These are phyloP conservation scores for Yamadazyma takamatsuzukensis DNA, from an alignment of 805 yeast species.

Conservation along the genomic window DNA sequence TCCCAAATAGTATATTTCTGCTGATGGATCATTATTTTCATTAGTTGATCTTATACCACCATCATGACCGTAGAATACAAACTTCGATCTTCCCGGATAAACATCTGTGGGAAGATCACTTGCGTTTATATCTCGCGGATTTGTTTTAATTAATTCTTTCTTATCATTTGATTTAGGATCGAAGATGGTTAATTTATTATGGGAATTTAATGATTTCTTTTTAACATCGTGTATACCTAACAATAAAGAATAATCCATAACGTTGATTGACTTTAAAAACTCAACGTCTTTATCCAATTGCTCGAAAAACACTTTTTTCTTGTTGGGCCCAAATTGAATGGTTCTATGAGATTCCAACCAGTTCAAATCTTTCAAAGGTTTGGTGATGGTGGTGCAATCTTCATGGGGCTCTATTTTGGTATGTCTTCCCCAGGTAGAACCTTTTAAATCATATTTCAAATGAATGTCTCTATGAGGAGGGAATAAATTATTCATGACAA, in stretches of 20 bases:
- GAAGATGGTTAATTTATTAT: constrained; percentile 36
- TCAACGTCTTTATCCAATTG: constrained; percentile 77
- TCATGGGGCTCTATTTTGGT: constrained; percentile 35
- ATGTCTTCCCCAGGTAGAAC: constrained; percentile 80
- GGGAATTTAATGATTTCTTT: constrained; percentile 30
- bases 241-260: constrained; percentile 92
- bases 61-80: constrained; percentile 68
- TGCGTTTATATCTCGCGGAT: constrained; percentile 40
- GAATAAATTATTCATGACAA: constrained; percentile 95
- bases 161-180: constrained; percentile 40
- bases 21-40: constrained; percentile 54
- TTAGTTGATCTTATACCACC: constrained; percentile 83
- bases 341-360: constrained; percentile 69
- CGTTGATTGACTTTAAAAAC: constrained; percentile 68
- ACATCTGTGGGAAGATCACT: constrained; percentile 43
- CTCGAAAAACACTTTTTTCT: constrained; percentile 52
- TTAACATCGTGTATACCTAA: constrained; percentile 82
- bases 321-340: constrained; percentile 74
- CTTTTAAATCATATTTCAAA: constrained; percentile 84
- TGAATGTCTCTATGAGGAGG: constrained; percentile 91
- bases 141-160: constrained; percentile 41
- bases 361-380: constrained; percentile 81
- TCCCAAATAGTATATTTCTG: constrained; percentile 82
- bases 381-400: constrained; percentile 26
- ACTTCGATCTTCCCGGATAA: constrained; percentile 46